These are phyloP conservation scores for Paxillus involutus DNA, from an alignment of 768 basidiomycete genomes.

Conservation along the genomic window DNA sequence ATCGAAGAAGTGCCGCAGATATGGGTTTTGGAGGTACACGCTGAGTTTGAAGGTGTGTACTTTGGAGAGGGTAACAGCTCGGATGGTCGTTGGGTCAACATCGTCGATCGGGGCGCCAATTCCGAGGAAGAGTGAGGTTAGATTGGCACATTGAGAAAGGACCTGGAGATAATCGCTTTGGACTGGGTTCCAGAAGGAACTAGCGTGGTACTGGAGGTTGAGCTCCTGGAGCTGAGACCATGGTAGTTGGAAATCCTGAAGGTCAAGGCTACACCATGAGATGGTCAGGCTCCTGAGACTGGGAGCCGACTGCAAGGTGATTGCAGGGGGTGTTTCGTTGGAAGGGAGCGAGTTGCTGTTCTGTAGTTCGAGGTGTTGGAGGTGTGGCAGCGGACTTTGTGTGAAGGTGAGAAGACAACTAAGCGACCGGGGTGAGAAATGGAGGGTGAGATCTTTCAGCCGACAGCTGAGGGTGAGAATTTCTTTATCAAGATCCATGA, in stretches of 20 bases:
- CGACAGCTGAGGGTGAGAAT: conserved; percentile 24
- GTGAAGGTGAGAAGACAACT: conserved; percentile 27
- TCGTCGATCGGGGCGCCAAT: conserved; percentile 19
- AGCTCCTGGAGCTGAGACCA: conserved; percentile 29
- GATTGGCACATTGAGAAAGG: conserved; percentile 25
- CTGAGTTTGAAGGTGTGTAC: conserved; percentile 27
- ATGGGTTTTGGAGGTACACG: conserved; percentile 27
- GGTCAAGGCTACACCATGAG: conserved; percentile 29
- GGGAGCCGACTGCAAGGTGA: conserved; percentile 26
- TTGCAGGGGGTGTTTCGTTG: conserved; percentile 23
- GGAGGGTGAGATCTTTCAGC: conserved; percentile 17
- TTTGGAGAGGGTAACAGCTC: conserved; percentile 25
- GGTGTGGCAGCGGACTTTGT: conserved; percentile 20
- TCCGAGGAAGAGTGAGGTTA: conserved; percentile 27
- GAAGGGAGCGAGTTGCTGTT: conserved; percentile 24
- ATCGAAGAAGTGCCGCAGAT: conserved; percentile 25
- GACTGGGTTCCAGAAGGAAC: conserved; percentile 27
- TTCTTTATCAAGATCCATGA: conserved; percentile 30
- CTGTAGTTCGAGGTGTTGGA: conserved; percentile 26
- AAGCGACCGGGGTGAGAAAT: conserved; percentile 25
- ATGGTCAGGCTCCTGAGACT: conserved; percentile 26
- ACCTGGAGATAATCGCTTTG: conserved; percentile 28
- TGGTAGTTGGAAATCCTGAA: conserved; percentile 24
- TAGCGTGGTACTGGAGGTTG: conserved; percentile 28
- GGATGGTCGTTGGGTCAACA: conserved; percentile 8